Evolutionary conservation across 169 alveolate genomes (phyloP).

Genomic region (Eimeria necatrix): DNA sequence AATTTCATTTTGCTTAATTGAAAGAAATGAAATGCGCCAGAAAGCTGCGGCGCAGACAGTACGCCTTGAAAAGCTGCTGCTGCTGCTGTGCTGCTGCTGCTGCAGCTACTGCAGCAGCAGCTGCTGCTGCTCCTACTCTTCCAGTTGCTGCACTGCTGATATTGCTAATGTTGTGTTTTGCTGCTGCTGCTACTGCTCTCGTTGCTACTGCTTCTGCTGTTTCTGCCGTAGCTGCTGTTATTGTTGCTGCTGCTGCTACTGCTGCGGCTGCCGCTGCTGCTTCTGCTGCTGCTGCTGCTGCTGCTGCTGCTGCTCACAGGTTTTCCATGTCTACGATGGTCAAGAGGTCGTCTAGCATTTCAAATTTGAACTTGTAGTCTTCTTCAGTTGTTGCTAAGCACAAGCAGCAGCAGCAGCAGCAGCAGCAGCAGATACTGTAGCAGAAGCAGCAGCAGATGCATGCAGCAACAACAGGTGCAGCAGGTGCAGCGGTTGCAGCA

Average conservation of each 20-base stretch:
- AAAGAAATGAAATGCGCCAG: too few species aligned
- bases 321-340: conserved; percentile 94
- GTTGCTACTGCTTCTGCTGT: background rate
- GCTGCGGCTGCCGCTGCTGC: background rate
- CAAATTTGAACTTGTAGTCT: conserved; percentile 93
- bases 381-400: conserved; percentile 90
- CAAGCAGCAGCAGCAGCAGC: background rate
- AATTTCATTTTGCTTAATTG: too few species aligned
- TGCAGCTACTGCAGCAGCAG: background rate
- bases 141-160: background rate
- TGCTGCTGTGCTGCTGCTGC: background rate
- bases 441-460: background rate
- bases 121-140: background rate
- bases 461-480: background rate
- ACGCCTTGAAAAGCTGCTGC: background rate
- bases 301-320: conserved; percentile 67
- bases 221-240: background rate
- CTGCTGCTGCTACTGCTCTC: background rate
- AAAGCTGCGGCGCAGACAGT: too few species aligned
- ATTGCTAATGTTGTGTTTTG: background rate
- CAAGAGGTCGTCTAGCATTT: conserved; percentile 94
- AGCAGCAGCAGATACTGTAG: background rate
- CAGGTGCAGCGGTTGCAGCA: background rate
- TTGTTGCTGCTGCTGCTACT: background rate
- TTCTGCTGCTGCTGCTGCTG: background rate